A percentile compares a stretch with the other conserved stretches of the same genome.
Conservation (phyloP, 176 grass and related monocot genomes). For the Triticum timopheevii region DNA sequence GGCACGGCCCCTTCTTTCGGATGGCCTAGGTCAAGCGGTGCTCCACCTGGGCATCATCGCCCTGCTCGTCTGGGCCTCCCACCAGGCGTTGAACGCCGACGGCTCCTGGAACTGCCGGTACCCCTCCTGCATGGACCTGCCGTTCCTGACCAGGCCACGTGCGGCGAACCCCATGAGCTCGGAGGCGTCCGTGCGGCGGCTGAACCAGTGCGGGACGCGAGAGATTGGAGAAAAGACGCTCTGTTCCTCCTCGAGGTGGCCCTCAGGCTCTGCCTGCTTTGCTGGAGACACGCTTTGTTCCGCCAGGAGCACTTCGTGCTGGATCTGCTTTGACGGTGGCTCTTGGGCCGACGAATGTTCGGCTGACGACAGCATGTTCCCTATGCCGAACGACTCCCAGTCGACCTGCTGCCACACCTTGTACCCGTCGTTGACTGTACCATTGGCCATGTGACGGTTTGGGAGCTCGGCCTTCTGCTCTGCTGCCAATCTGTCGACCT, state of each 20-base stretch:
- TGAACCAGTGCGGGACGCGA: conserved; percentile 52
- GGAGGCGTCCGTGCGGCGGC: conserved; percentile 46
- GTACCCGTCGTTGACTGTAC: conserved; percentile 17
- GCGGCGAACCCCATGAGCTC: conserved; percentile 86
- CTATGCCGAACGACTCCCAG: conserved; percentile 93
- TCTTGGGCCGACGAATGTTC: conserved; percentile 22
- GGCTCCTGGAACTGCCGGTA: conserved; percentile 9
- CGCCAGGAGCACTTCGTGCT: background rate
- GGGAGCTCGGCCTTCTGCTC: conserved; percentile 49
- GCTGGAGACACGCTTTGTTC: background rate
- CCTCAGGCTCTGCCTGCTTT: conserved; percentile 23
- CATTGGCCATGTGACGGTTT: background rate
- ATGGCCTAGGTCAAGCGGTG: background rate
- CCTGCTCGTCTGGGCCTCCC: conserved; percentile 23
- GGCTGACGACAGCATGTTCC: conserved; percentile 53
- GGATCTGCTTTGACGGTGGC: conserved; percentile 3
- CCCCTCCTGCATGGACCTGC: conserved; percentile 49
- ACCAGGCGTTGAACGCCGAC: conserved; percentile 18
- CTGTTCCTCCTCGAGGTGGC: background rate
- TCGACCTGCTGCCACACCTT: conserved; percentile 76
- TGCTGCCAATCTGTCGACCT: conserved; percentile 57
- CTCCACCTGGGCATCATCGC: conserved; percentile 15
- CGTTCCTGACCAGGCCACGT: conserved; percentile 65
- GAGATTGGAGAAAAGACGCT: background rate
- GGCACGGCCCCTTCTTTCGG: no score